Percentiles rank a stretch among this genome's conserved stretches.
Conservation (phyloP, 305 asterid genomes). For the Solanum hybrid region DNA sequence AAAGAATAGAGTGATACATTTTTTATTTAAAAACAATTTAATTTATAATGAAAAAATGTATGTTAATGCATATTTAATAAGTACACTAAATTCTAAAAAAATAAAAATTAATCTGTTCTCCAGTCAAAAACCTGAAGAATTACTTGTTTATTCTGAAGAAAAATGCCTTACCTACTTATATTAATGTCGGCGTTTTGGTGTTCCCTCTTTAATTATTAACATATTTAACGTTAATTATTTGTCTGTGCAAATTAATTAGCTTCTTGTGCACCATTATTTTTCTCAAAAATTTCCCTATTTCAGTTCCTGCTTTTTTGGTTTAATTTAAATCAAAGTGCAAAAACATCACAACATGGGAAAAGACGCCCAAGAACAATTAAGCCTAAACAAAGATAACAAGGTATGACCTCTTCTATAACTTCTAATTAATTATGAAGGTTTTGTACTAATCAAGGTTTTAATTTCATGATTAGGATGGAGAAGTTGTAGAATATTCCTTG, state of each 20-base stretch:
- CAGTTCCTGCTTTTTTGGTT: background rate
- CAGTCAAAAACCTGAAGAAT: background rate
- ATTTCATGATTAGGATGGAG: constrained; percentile 19
- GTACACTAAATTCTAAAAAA: background rate
- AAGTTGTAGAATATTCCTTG: constrained; percentile 19
- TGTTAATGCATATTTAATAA: background rate
- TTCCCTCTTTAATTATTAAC: background rate
- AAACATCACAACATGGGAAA: constrained; percentile 37
- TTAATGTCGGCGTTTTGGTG: background rate
- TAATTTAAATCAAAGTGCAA: background rate
- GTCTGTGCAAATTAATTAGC: background rate
- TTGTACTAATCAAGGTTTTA: background rate
- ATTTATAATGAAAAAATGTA: background rate
- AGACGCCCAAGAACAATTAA: constrained; percentile 21
- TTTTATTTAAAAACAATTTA: background rate
- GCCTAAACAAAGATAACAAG: constrained; percentile 25
- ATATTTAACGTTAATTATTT: constrained; percentile 6
- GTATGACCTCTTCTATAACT: constrained; percentile 10
- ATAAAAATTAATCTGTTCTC: background rate
- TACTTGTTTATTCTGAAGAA: background rate
- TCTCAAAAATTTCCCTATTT: background rate
- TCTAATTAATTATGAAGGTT: background rate
- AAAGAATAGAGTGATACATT: background rate
- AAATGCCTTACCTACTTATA: background rate
- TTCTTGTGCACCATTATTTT: background rate